A percentile compares a stretch with the other conserved stretches of the same genome.
Conservation (phyloP, 31 red algal genomes). For the Endocladia muricata region DNA sequence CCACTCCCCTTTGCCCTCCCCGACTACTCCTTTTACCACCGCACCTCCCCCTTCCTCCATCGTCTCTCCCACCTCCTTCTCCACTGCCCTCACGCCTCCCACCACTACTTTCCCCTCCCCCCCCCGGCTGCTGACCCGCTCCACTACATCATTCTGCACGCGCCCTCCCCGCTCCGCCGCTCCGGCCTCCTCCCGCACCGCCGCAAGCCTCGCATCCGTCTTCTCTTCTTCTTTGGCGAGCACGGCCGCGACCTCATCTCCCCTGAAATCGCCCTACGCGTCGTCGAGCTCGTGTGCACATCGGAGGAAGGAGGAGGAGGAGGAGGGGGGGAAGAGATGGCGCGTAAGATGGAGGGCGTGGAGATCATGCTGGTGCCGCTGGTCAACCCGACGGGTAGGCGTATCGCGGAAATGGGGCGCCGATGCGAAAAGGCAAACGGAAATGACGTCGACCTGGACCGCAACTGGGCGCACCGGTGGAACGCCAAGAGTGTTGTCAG, state of each 20-base stretch:
- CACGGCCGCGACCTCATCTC: conserved; percentile 75
- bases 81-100: conserved; percentile 1
- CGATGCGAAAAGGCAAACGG: conserved; percentile 68
- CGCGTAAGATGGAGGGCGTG: background rate
- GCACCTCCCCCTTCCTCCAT: conserved; percentile 20
- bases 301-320: too few species aligned
- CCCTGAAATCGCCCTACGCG: conserved; percentile 57
- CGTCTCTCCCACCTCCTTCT: background rate
- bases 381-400: conserved; percentile 30
- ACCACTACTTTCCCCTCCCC: background rate
- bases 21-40: conserved; percentile 47
- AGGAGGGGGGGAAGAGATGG: background rate
- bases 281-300: conserved; percentile 33
- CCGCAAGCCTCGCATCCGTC: background rate
- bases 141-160: background rate
- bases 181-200: background rate
- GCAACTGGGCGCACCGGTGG: conserved; percentile 70
- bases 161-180: background rate
- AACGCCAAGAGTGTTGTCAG: background rate
- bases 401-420: conserved; percentile 69
- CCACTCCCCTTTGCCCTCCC: conserved; percentile 44
- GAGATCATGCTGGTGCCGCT: conserved; percentile 64
- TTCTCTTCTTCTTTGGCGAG: conserved; percentile 73
- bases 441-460: conserved; percentile 71
- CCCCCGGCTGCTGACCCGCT: background rate